Percentiles rank a stretch among this genome's conserved stretches.
phyloP scores from a whole-genome alignment of 257 asterid genomes.

The Nicotiana sylvestris region DNA sequence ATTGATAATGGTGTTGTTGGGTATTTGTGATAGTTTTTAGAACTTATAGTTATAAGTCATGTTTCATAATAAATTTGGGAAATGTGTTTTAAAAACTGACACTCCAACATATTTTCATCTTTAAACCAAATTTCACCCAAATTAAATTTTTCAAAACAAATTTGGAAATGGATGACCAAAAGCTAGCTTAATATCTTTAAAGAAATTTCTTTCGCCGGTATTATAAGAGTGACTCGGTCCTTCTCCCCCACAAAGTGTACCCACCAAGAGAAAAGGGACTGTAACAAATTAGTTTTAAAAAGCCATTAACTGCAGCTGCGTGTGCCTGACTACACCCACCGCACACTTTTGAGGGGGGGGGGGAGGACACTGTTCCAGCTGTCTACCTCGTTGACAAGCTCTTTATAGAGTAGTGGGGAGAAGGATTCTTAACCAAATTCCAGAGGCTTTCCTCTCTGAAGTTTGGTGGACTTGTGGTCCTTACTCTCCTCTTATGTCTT shows the following conservation, averaged over 20 bases:
- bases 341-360: slow-evolving; percentile 27
- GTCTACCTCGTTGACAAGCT: slow-evolving; percentile 25
- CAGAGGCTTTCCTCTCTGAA: slow-evolving; percentile 1
- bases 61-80: no score
- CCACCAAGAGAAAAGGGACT: neutral
- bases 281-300: neutral
- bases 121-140: no score
- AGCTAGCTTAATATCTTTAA: no score
- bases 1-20: no score
- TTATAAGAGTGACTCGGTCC: neutral
- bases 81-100: no score
- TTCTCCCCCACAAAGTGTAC: no score
- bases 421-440: slow-evolving; percentile 19
- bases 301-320: neutral
- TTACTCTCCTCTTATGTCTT: slow-evolving; percentile 20
- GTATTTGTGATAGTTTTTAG: no score
- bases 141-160: no score
- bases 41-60: no score
- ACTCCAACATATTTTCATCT: no score
- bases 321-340: neutral
- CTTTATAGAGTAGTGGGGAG: slow-evolving; percentile 23
- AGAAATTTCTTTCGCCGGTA: no score
- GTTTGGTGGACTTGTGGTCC: slow-evolving; percentile 26
- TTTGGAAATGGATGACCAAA: no score
- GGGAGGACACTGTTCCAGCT: slow-evolving; percentile 15